Percentiles rank a stretch among this genome's conserved stretches.
Evolutionary conservation across 2,329 filamentous ascomycete genomes (phyloP).

Genomic region (Fusarium domesticum): DNA sequence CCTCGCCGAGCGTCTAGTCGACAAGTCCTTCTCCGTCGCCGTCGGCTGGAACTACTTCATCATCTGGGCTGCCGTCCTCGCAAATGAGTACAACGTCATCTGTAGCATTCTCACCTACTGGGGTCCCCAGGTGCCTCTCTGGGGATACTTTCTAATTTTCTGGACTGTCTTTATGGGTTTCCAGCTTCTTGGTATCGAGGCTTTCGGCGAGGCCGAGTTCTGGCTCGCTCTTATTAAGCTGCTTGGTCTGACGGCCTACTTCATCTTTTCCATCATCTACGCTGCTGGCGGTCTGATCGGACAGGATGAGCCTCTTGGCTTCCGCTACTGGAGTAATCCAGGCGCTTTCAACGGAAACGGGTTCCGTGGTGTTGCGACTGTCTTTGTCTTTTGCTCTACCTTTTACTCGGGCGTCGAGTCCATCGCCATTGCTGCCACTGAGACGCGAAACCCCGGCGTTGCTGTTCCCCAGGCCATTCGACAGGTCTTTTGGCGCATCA

Average conservation of each 20-base stretch:
- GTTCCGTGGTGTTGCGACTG: constrained; percentile 61
- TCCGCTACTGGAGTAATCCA: constrained; percentile 68
- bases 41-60: constrained; percentile 72
- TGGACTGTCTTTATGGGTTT: constrained; percentile 68
- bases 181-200: constrained; percentile 68
- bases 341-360: constrained; percentile 67
- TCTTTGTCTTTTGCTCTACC: constrained; percentile 67
- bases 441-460: constrained; percentile 55
- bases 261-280: constrained; percentile 71
- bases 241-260: constrained; percentile 65
- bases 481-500: constrained; percentile 59
- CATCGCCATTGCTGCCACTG: constrained; percentile 61
- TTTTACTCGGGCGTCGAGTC: constrained; percentile 67
- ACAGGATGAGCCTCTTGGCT: constrained; percentile 57
- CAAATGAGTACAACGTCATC: constrained; percentile 70
- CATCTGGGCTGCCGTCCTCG: constrained; percentile 63
- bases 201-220: constrained; percentile 77
- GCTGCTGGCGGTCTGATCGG: constrained; percentile 64
- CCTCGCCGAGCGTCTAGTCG: constrained; percentile 67
- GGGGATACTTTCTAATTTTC: constrained; percentile 70
- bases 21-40: constrained; percentile 65
- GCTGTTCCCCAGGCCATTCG: constrained; percentile 58
- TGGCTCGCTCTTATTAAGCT: constrained; percentile 75
- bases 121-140: constrained; percentile 59
- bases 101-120: constrained; percentile 65